Evolutionary conservation across 495 filamentous ascomycete genomes (phyloP).

Genomic region (Aspergillus sclerotiicarbonarius): DNA sequence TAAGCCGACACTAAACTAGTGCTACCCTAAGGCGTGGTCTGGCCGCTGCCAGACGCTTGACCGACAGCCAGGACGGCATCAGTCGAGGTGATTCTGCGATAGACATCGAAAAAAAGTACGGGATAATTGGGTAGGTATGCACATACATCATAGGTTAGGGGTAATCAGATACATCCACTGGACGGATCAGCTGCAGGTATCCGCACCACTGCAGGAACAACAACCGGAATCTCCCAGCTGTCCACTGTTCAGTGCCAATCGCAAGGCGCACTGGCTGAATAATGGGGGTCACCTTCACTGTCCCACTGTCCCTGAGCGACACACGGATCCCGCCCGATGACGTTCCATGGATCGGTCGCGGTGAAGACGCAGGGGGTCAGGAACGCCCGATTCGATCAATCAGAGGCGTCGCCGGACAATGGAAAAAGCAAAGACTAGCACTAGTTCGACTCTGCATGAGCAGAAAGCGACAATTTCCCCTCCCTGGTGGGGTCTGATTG

Average conservation of each 20-base stretch:
- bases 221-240: background rate
- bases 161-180: background rate
- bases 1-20: background rate
- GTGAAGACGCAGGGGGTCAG: conserved; percentile 2
- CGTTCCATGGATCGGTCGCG: conserved; percentile 2
- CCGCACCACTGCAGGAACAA: conserved; percentile 2
- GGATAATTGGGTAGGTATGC: background rate
- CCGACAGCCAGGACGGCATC: too few relatives aligned
- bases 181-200: background rate
- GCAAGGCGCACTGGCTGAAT: background rate
- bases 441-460: background rate
- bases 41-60: background rate
- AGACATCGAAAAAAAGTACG: background rate
- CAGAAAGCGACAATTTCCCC: background rate
- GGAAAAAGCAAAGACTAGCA: background rate
- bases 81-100: too few relatives aligned
- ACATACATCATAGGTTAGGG: background rate
- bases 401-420: background rate
- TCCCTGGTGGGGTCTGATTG: background rate
- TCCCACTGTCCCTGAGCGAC: background rate
- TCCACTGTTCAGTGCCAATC: background rate
- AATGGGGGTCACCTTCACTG: background rate
- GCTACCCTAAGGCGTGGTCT: background rate
- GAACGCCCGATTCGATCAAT: background rate
- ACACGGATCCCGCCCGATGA: background rate